Evolutionary conservation across 1,139 yeast genomes (phyloP).

Genomic region (Suhomyces guaymorum): DNA sequence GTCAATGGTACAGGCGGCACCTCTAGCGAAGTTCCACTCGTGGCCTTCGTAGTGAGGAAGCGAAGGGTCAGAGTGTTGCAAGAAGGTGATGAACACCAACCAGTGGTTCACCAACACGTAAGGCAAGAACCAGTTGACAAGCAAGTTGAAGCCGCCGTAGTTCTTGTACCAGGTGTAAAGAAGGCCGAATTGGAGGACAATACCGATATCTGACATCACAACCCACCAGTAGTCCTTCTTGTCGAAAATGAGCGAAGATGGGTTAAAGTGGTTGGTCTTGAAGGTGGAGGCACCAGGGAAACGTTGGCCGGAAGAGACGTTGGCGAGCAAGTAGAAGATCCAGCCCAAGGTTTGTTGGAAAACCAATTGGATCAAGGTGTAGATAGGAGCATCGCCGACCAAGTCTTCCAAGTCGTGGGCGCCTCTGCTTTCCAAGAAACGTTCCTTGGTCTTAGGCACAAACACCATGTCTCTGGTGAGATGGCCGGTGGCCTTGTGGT

Average conservation of each 20-base stretch:
- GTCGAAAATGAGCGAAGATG: constrained; percentile 73
- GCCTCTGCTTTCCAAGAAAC: constrained; percentile 43
- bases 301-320: constrained; percentile 72
- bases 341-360: constrained; percentile 80
- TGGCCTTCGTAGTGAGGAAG: constrained; percentile 75
- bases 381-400: constrained; percentile 74
- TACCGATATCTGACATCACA: constrained; percentile 71
- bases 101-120: constrained; percentile 85
- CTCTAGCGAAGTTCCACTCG: constrained; percentile 85
- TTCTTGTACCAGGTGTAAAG: constrained; percentile 64
- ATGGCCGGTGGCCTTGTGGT: constrained; percentile 88
- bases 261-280: constrained; percentile 63
- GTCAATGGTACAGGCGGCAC: constrained; percentile 87
- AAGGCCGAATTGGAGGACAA: constrained; percentile 51
- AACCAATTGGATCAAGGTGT: constrained; percentile 53
- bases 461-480: constrained; percentile 80
- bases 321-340: constrained; percentile 61
- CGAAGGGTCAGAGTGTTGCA: constrained; percentile 81
- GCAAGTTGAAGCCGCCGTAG: constrained; percentile 64
- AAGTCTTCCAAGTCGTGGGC: constrained; percentile 54
- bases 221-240: constrained; percentile 68
- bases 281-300: constrained; percentile 53
- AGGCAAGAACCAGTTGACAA: constrained; percentile 75
- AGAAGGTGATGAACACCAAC: constrained; percentile 81
- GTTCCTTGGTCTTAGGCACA: constrained; percentile 67